phyloP scores from a whole-genome alignment of 192 early-diverging fungal genomes.

The Rhizoclosmatium globosum region DNA sequence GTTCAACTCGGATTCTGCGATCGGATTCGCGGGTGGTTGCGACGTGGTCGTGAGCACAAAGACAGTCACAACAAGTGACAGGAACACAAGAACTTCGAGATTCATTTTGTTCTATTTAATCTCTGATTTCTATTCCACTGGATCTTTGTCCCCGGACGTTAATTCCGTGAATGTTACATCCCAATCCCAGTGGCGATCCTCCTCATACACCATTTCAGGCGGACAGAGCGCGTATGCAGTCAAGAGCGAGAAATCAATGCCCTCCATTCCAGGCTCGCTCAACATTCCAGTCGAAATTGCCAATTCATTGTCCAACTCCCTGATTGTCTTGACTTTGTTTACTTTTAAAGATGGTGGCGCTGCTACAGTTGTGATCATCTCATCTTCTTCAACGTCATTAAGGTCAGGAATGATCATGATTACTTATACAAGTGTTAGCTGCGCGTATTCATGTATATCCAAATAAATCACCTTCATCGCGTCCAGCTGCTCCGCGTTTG shows the following conservation, averaged over 20 bases:
- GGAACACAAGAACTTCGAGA: not conserved
- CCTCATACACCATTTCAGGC: constrained; percentile 49
- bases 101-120: not conserved
- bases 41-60: too few species aligned
- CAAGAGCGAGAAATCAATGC: constrained; percentile 53
- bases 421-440: constrained; percentile 22
- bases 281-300: constrained; percentile 42
- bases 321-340: constrained; percentile 56
- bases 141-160: not conserved
- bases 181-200: constrained; percentile 59
- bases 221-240: constrained; percentile 47
- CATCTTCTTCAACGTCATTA: constrained; percentile 54
- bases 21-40: too few species aligned
- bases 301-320: constrained; percentile 53
- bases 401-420: constrained; percentile 57
- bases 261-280: constrained; percentile 46
- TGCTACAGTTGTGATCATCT: constrained; percentile 54
- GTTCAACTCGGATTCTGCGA: too few species aligned
- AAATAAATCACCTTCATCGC: constrained; percentile 6
- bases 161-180: constrained; percentile 53
- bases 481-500: not conserved
- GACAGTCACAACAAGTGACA: not conserved
- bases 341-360: constrained; percentile 52
- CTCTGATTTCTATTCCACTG: too few species aligned
- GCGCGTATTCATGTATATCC: not conserved